Base-by-base conservation (phyloP, 495 filamentous ascomycete species). In the Rostrohypoxylon terebratum region DNA sequence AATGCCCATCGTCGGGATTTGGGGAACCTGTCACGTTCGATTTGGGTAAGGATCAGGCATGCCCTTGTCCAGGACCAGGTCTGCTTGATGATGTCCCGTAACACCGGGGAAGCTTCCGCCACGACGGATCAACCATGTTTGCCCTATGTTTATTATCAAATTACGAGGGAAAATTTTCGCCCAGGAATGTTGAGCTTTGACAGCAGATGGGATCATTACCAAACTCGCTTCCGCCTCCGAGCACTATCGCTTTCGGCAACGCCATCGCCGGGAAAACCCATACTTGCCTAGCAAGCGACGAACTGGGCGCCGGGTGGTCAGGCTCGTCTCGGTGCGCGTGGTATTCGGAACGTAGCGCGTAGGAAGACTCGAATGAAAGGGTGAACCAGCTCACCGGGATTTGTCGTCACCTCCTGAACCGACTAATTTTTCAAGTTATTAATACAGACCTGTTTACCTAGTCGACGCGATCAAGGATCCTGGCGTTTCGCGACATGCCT, bases 51-150 rank as follows among this genome's bases (percentile, higher is more conserved):
- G 71, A 67, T 74, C 62, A 67, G 58, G 28, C 38, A 51, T 21
- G 28, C 59, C 71, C 71, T 55, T 66, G 71, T 57, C 58, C 28
- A 10, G 66, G 71, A 51, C 58, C 28, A 9, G 66, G 45, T 58
- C 47, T 60, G 25, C 38, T 66, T 54, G 31, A 62, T 31, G 59
- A 73, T 40, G 66, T 50, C 47, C 40, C 48, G 51, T 67, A 67
- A 67, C 33, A 63, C 66, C 71, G 71, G 71, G 71, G 71, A 74
- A 74, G 71, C 58, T 59, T 67, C 71, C 71, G 71, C 44, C 61
- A 50, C 45, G 62, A 31, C 66, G 71, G 71, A 53, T 66, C 63
- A 73, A 45, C 60, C 48, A 57, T 59, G 63, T 48, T 68, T 66
- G 66, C 66, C 50, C 59, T 60, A 42, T 50, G 65, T 66, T 69